Conservation (phyloP, 306 rosid species). For the Glycyrrhiza uralensis region DNA sequence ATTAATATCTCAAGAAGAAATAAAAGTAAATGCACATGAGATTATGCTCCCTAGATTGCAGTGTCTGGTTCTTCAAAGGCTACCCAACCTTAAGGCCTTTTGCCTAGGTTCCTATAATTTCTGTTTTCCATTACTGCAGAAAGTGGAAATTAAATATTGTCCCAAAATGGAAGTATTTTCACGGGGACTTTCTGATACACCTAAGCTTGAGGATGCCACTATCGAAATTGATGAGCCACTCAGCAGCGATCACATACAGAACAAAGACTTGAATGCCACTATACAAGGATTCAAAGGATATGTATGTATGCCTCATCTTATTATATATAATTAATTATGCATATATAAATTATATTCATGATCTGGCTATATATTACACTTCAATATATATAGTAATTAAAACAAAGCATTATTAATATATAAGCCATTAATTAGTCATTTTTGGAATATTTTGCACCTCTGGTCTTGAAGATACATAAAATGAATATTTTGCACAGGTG, state of each 20-base stretch:
- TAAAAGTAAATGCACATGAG: neutral
- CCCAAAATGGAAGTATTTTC: neutral
- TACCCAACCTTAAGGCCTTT: neutral
- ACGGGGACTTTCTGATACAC: neutral
- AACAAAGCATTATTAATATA: no score
- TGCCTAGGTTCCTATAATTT: neutral
- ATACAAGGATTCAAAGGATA: neutral
- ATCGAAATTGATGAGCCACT: neutral
- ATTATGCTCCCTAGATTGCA: neutral
- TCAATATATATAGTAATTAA: no score
- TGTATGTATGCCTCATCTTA: no score
- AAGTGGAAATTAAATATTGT: neutral
- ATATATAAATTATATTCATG: no score
- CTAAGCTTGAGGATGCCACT: neutral
- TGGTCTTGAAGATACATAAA: no score
- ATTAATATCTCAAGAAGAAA: neutral
- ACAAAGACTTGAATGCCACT: neutral
- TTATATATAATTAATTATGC: no score
- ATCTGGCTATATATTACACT: no score
- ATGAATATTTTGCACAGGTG: no score
- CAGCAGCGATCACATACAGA: neutral
- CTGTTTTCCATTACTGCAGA: neutral
- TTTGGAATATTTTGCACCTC: neutral
- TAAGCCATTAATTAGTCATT: no score
- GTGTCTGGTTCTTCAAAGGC: neutral